Evolutionary conservation across 2,329 filamentous ascomycete species (phyloP).

Genomic region (Claviceps capensis): DNA sequence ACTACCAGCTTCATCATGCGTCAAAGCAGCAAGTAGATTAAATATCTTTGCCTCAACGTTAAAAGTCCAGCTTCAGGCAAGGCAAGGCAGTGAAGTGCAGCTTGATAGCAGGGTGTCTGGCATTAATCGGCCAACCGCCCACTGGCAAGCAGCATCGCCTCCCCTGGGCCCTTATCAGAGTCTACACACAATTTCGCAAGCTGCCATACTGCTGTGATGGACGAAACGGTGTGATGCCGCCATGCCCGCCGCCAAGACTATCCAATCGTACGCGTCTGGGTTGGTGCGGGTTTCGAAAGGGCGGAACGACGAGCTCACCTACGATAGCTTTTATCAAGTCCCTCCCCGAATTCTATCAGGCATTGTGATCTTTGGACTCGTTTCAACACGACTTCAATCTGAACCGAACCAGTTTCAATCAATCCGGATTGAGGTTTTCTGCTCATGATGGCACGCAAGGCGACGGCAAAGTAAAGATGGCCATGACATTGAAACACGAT

Average conservation of each 20-base stretch:
- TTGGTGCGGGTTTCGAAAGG: not conserved
- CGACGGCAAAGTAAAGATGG: not conserved
- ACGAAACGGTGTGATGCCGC: not conserved
- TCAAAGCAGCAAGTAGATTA: too few species aligned
- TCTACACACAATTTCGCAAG: not conserved
- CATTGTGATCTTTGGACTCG: not conserved
- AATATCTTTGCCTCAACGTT: too few species aligned
- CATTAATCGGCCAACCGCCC: slow-evolving; percentile 3
- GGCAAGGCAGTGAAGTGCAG: not conserved
- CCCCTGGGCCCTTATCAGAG: not conserved
- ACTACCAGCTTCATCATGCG: too few species aligned
- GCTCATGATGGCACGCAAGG: not conserved
- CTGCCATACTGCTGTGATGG: not conserved
- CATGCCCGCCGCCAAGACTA: not conserved
- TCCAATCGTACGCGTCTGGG: not conserved
- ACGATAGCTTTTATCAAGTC: not conserved
- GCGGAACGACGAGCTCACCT: not conserved
- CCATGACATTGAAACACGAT: not conserved
- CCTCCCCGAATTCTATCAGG: not conserved
- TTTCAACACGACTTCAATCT: not conserved
- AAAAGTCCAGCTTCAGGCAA: not conserved
- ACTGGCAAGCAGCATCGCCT: not conserved
- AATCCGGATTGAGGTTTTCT: not conserved
- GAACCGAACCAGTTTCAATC: not conserved
- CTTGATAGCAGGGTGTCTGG: slow-evolving; percentile 6